These are phyloP conservation scores for Przewalskia tangutica DNA, from an alignment of 257 asterid genomes.

Conservation along the genomic window DNA sequence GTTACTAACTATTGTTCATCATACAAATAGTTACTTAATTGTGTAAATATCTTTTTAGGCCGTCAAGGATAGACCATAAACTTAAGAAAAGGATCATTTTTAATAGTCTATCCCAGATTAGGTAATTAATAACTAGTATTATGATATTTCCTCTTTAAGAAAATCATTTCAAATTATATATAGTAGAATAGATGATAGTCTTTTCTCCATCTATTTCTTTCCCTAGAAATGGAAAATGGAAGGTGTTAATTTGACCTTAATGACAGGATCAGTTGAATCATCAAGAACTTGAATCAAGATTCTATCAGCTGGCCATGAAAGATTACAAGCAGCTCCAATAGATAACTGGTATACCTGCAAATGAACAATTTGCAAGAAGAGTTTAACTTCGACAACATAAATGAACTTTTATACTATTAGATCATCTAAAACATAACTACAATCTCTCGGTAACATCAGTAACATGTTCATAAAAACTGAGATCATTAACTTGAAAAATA, in stretches of 20 bases:
- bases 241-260: slow-evolving; percentile 13
- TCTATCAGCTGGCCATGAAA: slow-evolving; percentile 29
- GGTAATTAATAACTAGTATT: not conserved
- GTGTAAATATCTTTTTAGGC: not conserved
- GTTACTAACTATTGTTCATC: not conserved
- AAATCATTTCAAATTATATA: not conserved
- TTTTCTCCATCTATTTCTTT: not conserved
- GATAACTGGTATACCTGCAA: slow-evolving; percentile 30
- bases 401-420: not conserved
- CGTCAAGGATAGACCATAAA: too few relatives aligned
- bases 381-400: not conserved
- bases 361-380: not conserved
- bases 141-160: not conserved
- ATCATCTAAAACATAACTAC: not conserved
- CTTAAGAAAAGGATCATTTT: not conserved
- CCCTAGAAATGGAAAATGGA: not conserved
- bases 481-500: not conserved
- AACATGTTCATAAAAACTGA: not conserved
- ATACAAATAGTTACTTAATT: not conserved
- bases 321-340: slow-evolving; percentile 30
- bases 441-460: not conserved
- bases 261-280: slow-evolving; percentile 24
- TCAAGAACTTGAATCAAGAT: slow-evolving; percentile 29
- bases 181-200: not conserved
- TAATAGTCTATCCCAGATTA: not conserved